These are phyloP conservation scores for Fusarium tuaranense DNA, from an alignment of 2,329 filamentous ascomycete genomes.

Conservation along the genomic window DNA sequence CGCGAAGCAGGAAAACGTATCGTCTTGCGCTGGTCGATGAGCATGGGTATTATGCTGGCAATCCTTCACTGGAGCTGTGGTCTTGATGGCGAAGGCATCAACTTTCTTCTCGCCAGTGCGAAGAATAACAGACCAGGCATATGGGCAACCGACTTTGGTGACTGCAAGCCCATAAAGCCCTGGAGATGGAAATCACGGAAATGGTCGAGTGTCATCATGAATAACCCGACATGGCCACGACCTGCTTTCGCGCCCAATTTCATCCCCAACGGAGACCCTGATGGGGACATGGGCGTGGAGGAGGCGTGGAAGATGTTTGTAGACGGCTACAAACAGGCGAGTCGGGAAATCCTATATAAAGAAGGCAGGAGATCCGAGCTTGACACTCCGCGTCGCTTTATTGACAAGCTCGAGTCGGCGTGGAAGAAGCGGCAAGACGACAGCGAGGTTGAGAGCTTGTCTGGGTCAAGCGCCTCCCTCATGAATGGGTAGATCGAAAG, in stretches of 20 bases:
- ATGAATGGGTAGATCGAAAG: not conserved
- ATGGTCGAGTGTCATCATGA: constrained; percentile 3
- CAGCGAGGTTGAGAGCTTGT: not conserved
- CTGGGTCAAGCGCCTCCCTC: not conserved
- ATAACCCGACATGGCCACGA: constrained; percentile 31
- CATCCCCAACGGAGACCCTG: not conserved
- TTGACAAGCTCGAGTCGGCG: constrained; percentile 7
- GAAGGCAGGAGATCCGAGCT: not conserved
- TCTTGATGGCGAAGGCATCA: constrained; percentile 38
- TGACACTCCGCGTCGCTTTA: not conserved
- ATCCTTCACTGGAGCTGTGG: constrained; percentile 41
- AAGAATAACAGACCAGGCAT: constrained; percentile 4
- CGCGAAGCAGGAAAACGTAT: not conserved
- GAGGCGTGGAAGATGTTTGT: not conserved
- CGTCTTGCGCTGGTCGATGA: constrained; percentile 1
- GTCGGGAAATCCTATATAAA: not conserved
- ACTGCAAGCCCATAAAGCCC: constrained; percentile 20
- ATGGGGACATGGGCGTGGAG: not conserved
- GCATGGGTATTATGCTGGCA: constrained; percentile 40
- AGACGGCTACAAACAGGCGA: not conserved
- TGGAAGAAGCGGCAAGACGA: constrained; percentile 1
- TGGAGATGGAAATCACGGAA: not conserved
- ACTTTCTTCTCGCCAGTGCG: constrained; percentile 31
- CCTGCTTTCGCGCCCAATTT: not conserved
- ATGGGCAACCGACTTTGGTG: constrained; percentile 41